Evolutionary conservation across 768 basidiomycete genomes (phyloP).

Genomic region (Lactifluus echinatus): DNA sequence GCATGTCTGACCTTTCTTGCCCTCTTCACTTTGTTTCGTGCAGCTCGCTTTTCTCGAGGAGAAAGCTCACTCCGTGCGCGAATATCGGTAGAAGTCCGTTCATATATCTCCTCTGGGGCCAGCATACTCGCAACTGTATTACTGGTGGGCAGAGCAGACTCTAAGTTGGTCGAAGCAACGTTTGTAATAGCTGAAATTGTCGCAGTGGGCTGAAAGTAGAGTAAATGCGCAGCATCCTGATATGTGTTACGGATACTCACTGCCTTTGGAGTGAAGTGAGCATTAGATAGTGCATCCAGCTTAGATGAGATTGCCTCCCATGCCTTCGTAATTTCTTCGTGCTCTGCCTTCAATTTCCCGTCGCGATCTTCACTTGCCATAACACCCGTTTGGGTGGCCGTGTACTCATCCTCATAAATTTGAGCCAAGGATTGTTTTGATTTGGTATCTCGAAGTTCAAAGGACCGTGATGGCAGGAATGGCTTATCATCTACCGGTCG

Average conservation of each 20-base stretch:
- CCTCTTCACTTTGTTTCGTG: constrained; percentile 63
- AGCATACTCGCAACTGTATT: constrained; percentile 71
- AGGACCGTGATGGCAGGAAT: constrained; percentile 81
- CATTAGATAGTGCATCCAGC: constrained; percentile 88
- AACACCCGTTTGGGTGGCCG: constrained; percentile 52
- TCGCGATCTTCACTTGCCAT: constrained; percentile 66
- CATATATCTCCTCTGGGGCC: constrained; percentile 88
- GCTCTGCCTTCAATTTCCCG: constrained; percentile 80
- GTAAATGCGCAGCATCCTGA: constrained; percentile 11
- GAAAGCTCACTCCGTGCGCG: constrained; percentile 75
- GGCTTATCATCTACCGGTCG: constrained; percentile 73
- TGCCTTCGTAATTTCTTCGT: constrained; percentile 70
- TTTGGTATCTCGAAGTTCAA: constrained; percentile 85
- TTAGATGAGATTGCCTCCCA: constrained; percentile 87
- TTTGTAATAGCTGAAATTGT: constrained; percentile 80
- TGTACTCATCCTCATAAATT: constrained; percentile 92
- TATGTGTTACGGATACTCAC: constrained; percentile 36
- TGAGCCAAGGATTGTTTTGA: constrained; percentile 86
- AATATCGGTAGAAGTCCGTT: constrained; percentile 45
- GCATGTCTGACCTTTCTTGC: constrained; percentile 54
- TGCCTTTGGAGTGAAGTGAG: constrained; percentile 91
- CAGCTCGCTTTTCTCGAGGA: constrained; percentile 69
- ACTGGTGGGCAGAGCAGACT: constrained; percentile 84
- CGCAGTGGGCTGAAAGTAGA: constrained; percentile 64
- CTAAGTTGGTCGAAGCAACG: constrained; percentile 69